Evolutionary conservation across 1,139 yeast species (phyloP), one percentile per base, ranked within the genome.

Genomic region (Eremothecium cymbalariae): DNA sequence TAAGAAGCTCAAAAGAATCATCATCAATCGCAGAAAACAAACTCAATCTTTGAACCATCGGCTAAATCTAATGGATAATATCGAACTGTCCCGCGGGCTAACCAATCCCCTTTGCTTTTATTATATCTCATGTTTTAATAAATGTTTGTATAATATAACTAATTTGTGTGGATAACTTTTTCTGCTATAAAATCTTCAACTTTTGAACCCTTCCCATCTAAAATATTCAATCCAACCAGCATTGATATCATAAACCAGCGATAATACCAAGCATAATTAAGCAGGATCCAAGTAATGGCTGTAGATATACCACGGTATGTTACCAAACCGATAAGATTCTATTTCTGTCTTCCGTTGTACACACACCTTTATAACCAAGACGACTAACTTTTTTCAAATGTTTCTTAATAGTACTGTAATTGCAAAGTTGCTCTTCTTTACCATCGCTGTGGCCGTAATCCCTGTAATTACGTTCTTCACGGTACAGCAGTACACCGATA

Each of bases 371-470:
- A 23, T 23, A 8, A 23, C 12, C 4, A 6, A 23, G 25, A 6
- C 25, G 25, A 23, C 25, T 23, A 23, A 23, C 25, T 2, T 12
- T 23, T 23, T n/a, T 6, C 25, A 23, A n/a, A n/a, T n/a, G n/a
- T 8, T 20, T 21, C 8, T 16, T 4, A 35, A 37, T 34, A 45
- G 58, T 37, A 46, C 62, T 9, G 65, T 63, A 14, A 47, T 58
- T 15, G 70, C 68, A 46, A 88, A 88, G 60, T 74, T 90, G 46
- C 71, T 84, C 59, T 70, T 83, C 50, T 88, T 85, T 70, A 85
- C 97, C 8, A 84, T 71, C 3, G 85, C 94, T 34, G 88, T 90
- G 96, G 76, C 90, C 38, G 59, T 76, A 19, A 70, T 79, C 32
- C 98, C 98, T 7, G 53, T 90, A 46, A 41, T 70, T 31, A 65